Percentiles rank a stretch among this genome's conserved stretches.
Conservation (phyloP, 108 stramenopile species). For the Craspedostauros australis region DNA sequence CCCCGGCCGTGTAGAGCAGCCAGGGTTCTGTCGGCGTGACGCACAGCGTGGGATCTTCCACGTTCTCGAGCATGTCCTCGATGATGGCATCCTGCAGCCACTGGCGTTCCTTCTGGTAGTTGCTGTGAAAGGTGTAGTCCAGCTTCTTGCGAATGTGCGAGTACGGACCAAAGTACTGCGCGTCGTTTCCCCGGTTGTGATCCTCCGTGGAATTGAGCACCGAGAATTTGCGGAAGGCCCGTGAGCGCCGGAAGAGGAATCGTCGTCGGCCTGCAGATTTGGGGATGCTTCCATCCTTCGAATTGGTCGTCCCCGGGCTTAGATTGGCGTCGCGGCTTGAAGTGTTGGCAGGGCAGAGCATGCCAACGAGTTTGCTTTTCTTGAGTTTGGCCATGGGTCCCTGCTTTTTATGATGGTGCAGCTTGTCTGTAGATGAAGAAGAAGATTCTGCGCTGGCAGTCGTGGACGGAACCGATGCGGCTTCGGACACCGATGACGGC, state of each 20-base stretch:
- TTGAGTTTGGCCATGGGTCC: no score
- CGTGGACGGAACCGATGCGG: background rate
- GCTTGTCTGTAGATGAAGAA: no score
- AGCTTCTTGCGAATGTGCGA: slow-evolving; percentile 46
- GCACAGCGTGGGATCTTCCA: slow-evolving; percentile 1
- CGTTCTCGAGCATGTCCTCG: slow-evolving; percentile 35
- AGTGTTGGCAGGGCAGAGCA: no score
- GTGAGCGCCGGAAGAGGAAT: background rate
- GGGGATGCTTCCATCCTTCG: no score
- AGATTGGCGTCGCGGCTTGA: no score
- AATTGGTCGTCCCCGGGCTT: no score
- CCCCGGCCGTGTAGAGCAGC: slow-evolving; percentile 80
- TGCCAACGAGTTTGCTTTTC: no score
- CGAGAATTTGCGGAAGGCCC: slow-evolving; percentile 14
- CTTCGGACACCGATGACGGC: no score
- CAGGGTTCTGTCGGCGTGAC: slow-evolving; percentile 74
- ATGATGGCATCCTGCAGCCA: slow-evolving; percentile 84
- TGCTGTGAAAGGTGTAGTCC: slow-evolving; percentile 24
- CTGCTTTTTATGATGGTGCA: no score
- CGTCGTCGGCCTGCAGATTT: no score
- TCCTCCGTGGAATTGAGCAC: slow-evolving; percentile 21
- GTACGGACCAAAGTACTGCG: slow-evolving; percentile 54
- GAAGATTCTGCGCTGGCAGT: background rate
- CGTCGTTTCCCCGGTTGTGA: slow-evolving; percentile 10
- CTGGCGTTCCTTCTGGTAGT: slow-evolving; percentile 72